These are phyloP conservation scores for Tolypocladium pustulatum DNA, from an alignment of 2,329 filamentous ascomycete genomes.

Conservation along the genomic window DNA sequence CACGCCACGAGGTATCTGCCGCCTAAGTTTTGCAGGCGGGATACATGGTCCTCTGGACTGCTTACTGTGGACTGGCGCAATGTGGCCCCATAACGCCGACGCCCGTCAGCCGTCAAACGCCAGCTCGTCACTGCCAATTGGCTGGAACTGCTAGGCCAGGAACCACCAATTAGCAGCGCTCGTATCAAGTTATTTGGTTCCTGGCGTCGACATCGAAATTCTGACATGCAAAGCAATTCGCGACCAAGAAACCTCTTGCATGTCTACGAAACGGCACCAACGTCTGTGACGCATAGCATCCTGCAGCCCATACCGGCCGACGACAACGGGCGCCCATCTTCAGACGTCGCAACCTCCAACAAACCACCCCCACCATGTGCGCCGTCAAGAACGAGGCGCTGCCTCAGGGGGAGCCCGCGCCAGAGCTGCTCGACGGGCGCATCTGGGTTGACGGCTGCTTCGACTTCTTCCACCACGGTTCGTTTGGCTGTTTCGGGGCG, in stretches of 20 bases:
- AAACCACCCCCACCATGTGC: constrained; percentile 8
- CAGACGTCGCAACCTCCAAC: not conserved
- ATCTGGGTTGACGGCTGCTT: constrained; percentile 99
- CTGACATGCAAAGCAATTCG: not conserved
- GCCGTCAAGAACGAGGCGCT: constrained; percentile 9
- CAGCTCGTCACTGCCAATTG: not conserved
- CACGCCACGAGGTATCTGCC: too few species aligned
- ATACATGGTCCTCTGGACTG: too few species aligned
- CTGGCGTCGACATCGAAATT: not conserved
- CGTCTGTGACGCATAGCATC: not conserved
- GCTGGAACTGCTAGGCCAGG: not conserved
- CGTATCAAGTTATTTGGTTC: not conserved
- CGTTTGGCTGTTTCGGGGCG: constrained; percentile 9
- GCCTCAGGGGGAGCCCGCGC: constrained; percentile 33
- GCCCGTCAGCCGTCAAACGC: not conserved
- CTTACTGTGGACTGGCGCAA: not conserved
- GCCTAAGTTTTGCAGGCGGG: too few species aligned
- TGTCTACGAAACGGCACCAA: not conserved
- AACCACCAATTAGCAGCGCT: not conserved
- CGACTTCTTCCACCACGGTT: constrained; percentile 96
- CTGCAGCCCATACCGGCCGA: not conserved
- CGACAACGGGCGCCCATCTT: not conserved
- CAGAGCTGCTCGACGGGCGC: constrained; percentile 53
- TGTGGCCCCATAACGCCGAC: not conserved
- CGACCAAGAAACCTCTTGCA: not conserved